Evolutionary conservation across 306 rosid species (phyloP).

Genomic region (Canavalia gladiata): DNA sequence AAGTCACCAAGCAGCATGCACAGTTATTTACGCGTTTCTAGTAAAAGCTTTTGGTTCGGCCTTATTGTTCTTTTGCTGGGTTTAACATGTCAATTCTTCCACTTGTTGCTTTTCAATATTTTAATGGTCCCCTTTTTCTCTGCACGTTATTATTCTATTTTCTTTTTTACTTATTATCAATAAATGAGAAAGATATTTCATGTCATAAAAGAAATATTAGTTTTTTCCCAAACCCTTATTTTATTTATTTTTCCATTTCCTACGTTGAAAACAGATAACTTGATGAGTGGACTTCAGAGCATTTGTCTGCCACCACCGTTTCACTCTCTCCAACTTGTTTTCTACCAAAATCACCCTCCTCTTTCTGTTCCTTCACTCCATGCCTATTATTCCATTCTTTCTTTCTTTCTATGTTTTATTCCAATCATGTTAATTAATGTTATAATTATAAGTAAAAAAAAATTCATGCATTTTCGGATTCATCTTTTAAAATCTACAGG

Average conservation of each 20-base stretch:
- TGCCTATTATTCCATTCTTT: neutral
- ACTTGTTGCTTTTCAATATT: slow-evolving; percentile 10
- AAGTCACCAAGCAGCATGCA: neutral
- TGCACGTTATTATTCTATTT: neutral
- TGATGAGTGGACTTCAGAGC: slow-evolving; percentile 52
- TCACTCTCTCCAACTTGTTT: slow-evolving; percentile 16
- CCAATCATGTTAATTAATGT: neutral
- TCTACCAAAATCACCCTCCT: slow-evolving; percentile 44
- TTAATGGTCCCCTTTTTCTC: slow-evolving; percentile 40
- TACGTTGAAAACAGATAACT: slow-evolving; percentile 46
- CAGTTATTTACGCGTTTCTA: slow-evolving; percentile 28
- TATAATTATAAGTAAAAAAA: neutral
- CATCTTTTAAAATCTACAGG: neutral
- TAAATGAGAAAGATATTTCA: neutral
- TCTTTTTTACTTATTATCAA: neutral
- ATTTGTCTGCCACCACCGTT: slow-evolving; percentile 58
- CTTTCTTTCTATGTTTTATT: neutral
- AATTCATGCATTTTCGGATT: neutral
- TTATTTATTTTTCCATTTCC: slow-evolving; percentile 22
- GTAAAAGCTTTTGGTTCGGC: slow-evolving; percentile 16
- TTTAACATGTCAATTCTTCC: slow-evolving; percentile 8
- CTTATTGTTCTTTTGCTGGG: slow-evolving; percentile 15
- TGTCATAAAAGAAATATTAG: neutral
- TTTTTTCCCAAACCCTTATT: neutral
- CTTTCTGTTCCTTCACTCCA: neutral